Conservation (phyloP, 75 land plant genomes). For the Chamaecyparis obtusa region DNA sequence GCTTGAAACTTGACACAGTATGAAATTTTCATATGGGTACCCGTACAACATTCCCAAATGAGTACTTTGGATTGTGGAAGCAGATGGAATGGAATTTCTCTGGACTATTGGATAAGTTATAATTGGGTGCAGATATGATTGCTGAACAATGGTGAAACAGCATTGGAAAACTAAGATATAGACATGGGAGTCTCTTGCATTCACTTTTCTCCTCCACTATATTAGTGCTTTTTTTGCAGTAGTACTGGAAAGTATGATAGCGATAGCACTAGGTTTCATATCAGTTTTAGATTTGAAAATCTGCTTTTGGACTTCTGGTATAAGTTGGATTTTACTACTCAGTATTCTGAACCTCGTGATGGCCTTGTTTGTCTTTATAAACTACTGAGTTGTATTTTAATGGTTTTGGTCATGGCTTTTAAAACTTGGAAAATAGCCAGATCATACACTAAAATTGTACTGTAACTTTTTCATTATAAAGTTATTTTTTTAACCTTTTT, state of each 20-base stretch:
- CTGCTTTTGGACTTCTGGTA: not conserved
- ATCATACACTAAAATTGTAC: too few species aligned
- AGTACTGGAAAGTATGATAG: not conserved
- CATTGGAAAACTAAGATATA: not conserved
- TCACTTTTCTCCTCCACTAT: not conserved
- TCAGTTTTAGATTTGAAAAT: not conserved
- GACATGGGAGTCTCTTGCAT: not conserved
- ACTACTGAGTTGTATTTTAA: not conserved
- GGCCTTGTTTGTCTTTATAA: not conserved
- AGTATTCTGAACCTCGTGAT: not conserved
- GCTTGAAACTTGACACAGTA: too few species aligned
- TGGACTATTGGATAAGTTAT: not conserved
- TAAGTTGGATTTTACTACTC: not conserved
- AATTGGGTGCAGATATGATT: not conserved
- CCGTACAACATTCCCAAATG: not conserved
- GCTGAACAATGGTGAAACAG: not conserved
- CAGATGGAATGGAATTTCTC: not conserved
- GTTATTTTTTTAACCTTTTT: too few species aligned
- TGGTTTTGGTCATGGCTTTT: not conserved
- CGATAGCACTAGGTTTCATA: not conserved
- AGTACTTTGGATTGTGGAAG: not conserved
- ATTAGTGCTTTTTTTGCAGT: not conserved
- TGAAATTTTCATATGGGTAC: too few species aligned
- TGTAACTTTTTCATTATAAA: too few species aligned
- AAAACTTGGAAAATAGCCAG: too few species aligned